Evolutionary conservation across 1,284 basidiomycete genomes (phyloP).

Genomic region (Earliella scabrosa): DNA sequence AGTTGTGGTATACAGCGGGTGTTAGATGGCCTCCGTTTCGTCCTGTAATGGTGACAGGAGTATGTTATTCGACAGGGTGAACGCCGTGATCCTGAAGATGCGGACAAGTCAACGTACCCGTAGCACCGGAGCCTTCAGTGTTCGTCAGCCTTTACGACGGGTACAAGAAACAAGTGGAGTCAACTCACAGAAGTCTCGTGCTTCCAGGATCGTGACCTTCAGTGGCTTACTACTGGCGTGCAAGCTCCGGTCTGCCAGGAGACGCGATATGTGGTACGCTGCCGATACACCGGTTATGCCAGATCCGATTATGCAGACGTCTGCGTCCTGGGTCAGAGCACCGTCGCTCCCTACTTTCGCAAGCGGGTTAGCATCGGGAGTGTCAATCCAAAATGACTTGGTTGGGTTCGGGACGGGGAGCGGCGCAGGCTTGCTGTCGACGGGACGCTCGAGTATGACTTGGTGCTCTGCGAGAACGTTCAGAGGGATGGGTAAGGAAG

Average conservation of each 20-base stretch:
- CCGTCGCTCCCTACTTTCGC: constrained; percentile 67
- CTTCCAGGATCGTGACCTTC: constrained; percentile 69
- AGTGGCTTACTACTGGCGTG: constrained; percentile 31
- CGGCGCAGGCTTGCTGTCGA: constrained; percentile 27
- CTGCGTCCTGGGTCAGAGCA: constrained; percentile 56
- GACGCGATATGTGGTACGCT: constrained; percentile 64
- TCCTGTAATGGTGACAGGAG: too few species aligned
- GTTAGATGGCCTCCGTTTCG: constrained; percentile 82
- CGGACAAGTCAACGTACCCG: constrained; percentile 48
- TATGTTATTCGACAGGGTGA: too few species aligned
- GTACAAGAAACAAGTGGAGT: not conserved
- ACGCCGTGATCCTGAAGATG: too few species aligned
- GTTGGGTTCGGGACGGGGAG: constrained; percentile 66
- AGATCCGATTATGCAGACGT: constrained; percentile 78
- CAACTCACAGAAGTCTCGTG: constrained; percentile 75
- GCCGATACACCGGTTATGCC: constrained; percentile 78
- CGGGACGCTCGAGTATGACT: constrained; percentile 17
- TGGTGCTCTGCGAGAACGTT: constrained; percentile 29
- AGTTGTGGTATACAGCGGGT: constrained; percentile 51
- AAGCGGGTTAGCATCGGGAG: constrained; percentile 64
- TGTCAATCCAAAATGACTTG: constrained; percentile 70
- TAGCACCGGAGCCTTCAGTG: constrained; percentile 74
- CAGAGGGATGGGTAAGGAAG: constrained; percentile 26
- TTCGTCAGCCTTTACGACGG: not conserved
- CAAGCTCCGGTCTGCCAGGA: constrained; percentile 38